Percentiles rank a stretch among this genome's conserved stretches.
Conservation (phyloP, 768 basidiomycete genomes). For the Pisolithus tinctorius region DNA sequence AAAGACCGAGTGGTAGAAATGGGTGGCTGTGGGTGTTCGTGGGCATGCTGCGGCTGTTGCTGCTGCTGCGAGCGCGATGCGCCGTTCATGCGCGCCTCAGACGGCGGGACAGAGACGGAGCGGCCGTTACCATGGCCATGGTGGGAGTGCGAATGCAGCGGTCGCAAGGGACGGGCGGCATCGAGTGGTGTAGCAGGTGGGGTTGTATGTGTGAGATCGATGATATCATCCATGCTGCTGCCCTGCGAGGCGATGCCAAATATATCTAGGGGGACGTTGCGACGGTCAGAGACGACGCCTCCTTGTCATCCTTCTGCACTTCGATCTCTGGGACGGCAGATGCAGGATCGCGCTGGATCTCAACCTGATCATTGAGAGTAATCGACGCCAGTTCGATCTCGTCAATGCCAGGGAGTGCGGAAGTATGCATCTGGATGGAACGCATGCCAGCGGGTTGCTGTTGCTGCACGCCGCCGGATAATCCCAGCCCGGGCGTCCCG, state of each 20-base stretch:
- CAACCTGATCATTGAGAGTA: slow-evolving; percentile 50
- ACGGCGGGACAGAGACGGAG: slow-evolving; percentile 51
- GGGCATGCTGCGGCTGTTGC: too few species aligned
- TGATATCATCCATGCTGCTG: slow-evolving; percentile 52
- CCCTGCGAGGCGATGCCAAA: slow-evolving; percentile 35
- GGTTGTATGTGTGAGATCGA: slow-evolving; percentile 50
- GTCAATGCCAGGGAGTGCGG: slow-evolving; percentile 58
- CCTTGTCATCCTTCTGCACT: slow-evolving; percentile 28
- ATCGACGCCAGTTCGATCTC: slow-evolving; percentile 71
- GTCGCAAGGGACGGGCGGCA: slow-evolving; percentile 33
- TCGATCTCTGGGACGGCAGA: slow-evolving; percentile 24
- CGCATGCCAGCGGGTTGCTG: slow-evolving; percentile 43
- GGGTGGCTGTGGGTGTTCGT: slow-evolving; percentile 29
- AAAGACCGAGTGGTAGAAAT: slow-evolving; percentile 30
- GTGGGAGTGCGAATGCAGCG: slow-evolving; percentile 22
- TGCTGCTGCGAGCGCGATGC: slow-evolving; percentile 4
- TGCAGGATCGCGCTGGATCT: slow-evolving; percentile 20
- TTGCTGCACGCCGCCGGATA: slow-evolving; percentile 41
- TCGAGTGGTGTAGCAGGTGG: slow-evolving; percentile 59
- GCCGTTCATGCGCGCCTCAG: slow-evolving; percentile 43
- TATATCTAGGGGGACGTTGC: slow-evolving; percentile 28
- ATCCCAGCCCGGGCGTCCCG: slow-evolving; percentile 40
- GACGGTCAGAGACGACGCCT: slow-evolving; percentile 25
- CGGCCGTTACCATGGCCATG: slow-evolving; percentile 34
- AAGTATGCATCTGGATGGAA: slow-evolving; percentile 54